Base-by-base conservation (phyloP, 306 rosid species). In the Cotoneaster glaucophyllus region DNA sequence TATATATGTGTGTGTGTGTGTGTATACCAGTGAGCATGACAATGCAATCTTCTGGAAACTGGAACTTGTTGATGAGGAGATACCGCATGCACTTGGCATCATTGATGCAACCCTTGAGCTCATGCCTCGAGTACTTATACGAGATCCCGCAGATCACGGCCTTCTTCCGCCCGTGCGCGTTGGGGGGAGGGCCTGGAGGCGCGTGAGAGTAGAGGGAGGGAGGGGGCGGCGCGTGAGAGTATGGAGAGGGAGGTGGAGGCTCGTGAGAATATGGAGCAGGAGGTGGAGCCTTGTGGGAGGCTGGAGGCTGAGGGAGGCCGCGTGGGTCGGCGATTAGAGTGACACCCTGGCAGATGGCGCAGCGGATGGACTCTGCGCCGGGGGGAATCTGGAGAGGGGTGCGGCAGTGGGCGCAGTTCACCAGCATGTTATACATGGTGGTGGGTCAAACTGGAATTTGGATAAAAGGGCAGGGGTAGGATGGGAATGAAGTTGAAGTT, bases 111-210 rank as follows among this genome's bases (percentile, higher is more conserved):
- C 99, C 99, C 77, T 92, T 95, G 41, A 95, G 97, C 83, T 92
- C 97, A 75, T 92, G 97, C 29, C 96, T 79, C 22, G 99, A 90
- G 84, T 73, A 86, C 12, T 78, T 85, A 24, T 95, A 95, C 69
- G 93, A 95, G 62, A 95, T 90, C 69, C 97, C 97, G 28, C 91
- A 77, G 85, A 95, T 88, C 81, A 95, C 97, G 4, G 97, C 99
- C 87, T 79, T 92, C 85, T 95, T 95, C n/a, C 92, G 79, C 12
- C 99, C 97, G 82, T 92, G 96, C 0, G 78, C 71, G 84, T 77
- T 90, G 14, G 92, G 91, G 14, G 86, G 87, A 2, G 86, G 90
- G 0, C 93, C 93, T 0, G 91, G 87, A 0, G 93, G 97, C 53
- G 93, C 86, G 75, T 87, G 95, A 56, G 67, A 43, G 83, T 87